Conservation (phyloP, 1,284 basidiomycete genomes). For the Heterobasidion occidentale region DNA sequence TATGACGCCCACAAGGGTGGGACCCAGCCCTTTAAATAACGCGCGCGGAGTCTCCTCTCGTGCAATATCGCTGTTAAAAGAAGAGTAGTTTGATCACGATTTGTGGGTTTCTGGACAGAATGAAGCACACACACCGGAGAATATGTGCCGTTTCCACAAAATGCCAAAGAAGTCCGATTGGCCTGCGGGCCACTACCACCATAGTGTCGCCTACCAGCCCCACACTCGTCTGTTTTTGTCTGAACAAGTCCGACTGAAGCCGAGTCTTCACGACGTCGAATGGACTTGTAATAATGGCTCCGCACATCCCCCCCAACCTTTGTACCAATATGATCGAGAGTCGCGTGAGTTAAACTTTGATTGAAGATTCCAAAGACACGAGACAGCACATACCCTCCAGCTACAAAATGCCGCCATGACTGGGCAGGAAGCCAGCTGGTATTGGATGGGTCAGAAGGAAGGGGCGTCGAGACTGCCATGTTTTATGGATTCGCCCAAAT, state of each 20-base stretch:
- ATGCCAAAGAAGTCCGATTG: slow-evolving; percentile 69
- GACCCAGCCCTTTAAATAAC: slow-evolving; percentile 91
- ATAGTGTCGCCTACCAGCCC: slow-evolving; percentile 31
- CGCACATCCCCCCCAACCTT: slow-evolving; percentile 95
- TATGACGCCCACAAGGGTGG: slow-evolving; percentile 91
- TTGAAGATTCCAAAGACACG: not conserved
- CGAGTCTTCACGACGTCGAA: slow-evolving; percentile 99
- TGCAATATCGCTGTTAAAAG: slow-evolving; percentile 67
- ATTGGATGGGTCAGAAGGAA: slow-evolving; percentile 22
- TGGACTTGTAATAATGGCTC: slow-evolving; percentile 92
- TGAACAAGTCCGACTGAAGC: slow-evolving; percentile 87
- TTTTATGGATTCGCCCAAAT: not conserved
- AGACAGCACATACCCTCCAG: slow-evolving; percentile 65
- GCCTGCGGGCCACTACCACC: slow-evolving; percentile 35
- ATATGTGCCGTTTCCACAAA: slow-evolving; percentile 95
- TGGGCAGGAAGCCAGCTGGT: slow-evolving; percentile 53
- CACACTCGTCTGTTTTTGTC: slow-evolving; percentile 43
- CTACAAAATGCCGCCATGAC: slow-evolving; percentile 80
- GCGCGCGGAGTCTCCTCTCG: slow-evolving; percentile 87
- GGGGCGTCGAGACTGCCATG: slow-evolving; percentile 1
- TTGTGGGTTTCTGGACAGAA: not conserved
- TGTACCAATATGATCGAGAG: not conserved
- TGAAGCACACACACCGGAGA: slow-evolving; percentile 53
- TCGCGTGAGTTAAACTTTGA: too few relatives aligned
- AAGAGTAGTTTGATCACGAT: not conserved